Percentiles rank a stretch among this genome's conserved stretches.
Conservation (phyloP, 179 eudicot genomes). For the Carnegiea gigantea region DNA sequence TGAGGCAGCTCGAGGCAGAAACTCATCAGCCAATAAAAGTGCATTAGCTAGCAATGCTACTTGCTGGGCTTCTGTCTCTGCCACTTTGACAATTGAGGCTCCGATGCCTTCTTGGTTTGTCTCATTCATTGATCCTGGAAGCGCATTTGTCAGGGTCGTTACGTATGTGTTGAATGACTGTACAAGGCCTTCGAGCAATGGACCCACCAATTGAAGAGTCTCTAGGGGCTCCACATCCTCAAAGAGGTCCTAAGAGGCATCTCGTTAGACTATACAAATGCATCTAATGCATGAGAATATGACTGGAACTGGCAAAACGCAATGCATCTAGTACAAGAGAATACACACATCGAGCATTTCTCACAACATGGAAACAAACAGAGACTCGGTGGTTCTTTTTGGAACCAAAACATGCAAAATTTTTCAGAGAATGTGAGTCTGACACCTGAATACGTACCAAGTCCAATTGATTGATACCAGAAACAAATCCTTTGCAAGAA, state of each 20-base stretch:
- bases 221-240: constrained; percentile 76
- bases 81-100: constrained; percentile 59
- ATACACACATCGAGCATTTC: too few species aligned
- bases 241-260: constrained; percentile 55
- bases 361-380: too few species aligned
- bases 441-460: too few species aligned
- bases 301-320: not conserved
- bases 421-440: not conserved
- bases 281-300: not conserved
- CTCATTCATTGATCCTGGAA: constrained; percentile 68
- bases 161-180: constrained; percentile 66
- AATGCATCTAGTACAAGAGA: not conserved
- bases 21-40: constrained; percentile 68
- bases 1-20: constrained; percentile 69
- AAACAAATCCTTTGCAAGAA: too few species aligned
- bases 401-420: too few species aligned
- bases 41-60: constrained; percentile 76
- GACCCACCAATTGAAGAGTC: constrained; percentile 50
- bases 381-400: too few species aligned
- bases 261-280: not conserved
- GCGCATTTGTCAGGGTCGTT: constrained; percentile 59
- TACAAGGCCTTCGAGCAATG: constrained; percentile 66
- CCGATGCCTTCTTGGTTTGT: constrained; percentile 66
- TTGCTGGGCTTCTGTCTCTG: constrained; percentile 77
- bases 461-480: not conserved